Evolutionary conservation across 345 rosid species (phyloP), one percentile per base, ranked within the genome.

Genomic region (Clausena lansium): DNA sequence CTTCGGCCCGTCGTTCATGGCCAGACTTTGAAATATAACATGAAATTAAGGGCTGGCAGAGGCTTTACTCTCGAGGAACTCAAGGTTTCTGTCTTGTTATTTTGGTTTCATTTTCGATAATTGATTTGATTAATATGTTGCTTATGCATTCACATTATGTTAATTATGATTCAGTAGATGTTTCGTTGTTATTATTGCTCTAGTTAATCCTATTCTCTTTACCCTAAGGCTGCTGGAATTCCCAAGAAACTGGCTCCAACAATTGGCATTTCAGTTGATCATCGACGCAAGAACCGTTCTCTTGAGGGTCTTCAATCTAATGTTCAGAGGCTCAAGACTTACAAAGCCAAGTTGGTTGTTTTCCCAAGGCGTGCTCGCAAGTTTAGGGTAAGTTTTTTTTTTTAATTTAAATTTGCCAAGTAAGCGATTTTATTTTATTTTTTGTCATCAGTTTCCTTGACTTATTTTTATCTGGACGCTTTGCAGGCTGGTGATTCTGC

Each of bases 171-270:
- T n/a, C n/a, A n/a, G n/a, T n/a, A n/a, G n/a, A 50, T 50, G 55
- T 50, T 50, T 50, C 55, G 15, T 50, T 17, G 20, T 50, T 50
- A 50, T 41, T 10, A 41, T 41, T 50, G 55, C 55, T 50, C 15
- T 13, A 13, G 55, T 15, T 50, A 5, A 13, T 33, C 9, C 30
- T 2, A 41, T 22, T 3, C 1, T 4, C 28, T 9, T 13, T 13
- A 38, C 6, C 0, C 52, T 10, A 22, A 94, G 98, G 91, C 94
- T 81, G 98, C 94, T 54, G 94, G 94, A 62, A 83, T 93, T 74
- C 92, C 98, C 0, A 93, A 89, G 97, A 94, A 93, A 66, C 83
- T 93, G 62, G 97, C 98, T 2, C 94, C 94, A 0, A 91, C 98
- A 0, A 87, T 95, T 4, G 98, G 98, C 39, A 86, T 95, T 30